Evolutionary conservation across 1,284 basidiomycete species (phyloP), one percentile per base, ranked within the genome.

Genomic region (Xanthoconium separans): DNA sequence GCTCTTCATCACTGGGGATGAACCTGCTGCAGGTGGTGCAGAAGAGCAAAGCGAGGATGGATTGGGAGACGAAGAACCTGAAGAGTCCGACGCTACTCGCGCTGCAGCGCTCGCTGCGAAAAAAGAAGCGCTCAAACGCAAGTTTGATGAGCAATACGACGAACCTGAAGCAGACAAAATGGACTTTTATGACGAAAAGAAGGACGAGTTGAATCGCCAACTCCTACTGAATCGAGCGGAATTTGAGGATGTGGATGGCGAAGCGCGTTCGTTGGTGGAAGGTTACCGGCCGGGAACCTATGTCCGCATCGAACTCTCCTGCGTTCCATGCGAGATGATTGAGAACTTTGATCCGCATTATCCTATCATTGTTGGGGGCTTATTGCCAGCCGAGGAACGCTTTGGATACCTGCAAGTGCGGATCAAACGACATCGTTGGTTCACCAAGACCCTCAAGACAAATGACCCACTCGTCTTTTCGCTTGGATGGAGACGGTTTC

Each of bases 401-500:
- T 93, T 98, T 66, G 96, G 95, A 2, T 97, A 89, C 73, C 80
- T 98, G 18, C 96, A 98, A 70, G 95, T 95, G 43, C 84, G 97
- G 51, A 88, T 99, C 72, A 99, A 99, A 76, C 84, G 95, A 49
- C 96, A 99, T 70, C 82, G 96, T 51, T 99, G 97, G 97, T 93
- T 89, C 73, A 80, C 84, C 11, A 85, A 84, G 65, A 97, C 93
- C 7, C 83, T 99, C 63, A 99, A 99, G 78, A 98, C 91, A 46
- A 98, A 99, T 72, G 93, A 99, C 71, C 96, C 97, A 0, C 81
- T 99, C 58, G 92, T 99, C 62, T 85, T 99, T 72, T 96, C 93
- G 3, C 76, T 98, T 12, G 96, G 96, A 10, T 99, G 96, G 96
- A 78, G 97, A 48, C 81, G 96, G 20, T 99, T 99, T 79, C 96